Conservation (phyloP, 306 rosid genomes). For the Astragalus glycyphyllos region DNA sequence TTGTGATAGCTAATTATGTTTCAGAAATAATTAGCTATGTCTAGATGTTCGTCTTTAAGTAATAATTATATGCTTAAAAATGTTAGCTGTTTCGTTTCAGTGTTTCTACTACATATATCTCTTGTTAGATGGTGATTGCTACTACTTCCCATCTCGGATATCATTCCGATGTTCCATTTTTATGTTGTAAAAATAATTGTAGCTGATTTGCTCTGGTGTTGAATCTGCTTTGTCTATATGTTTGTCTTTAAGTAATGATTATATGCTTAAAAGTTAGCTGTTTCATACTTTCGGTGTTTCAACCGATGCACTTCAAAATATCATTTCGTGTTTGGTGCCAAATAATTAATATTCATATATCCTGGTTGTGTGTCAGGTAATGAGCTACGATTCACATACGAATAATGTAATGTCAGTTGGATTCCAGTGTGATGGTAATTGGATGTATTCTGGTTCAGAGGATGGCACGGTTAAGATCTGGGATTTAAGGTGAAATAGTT, state of each 20-base stretch:
- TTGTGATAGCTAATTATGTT: conserved; percentile 47
- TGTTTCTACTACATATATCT: neutral
- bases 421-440: conserved; percentile 98
- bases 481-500: conserved; percentile 98
- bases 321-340: conserved; percentile 6
- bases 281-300: neutral
- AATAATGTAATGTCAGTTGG: conserved; percentile 98
- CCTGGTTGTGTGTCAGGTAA: conserved; percentile 61
- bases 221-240: too few relatives aligned
- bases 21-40: neutral
- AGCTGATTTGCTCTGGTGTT: too few relatives aligned
- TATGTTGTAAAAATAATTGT: too few relatives aligned
- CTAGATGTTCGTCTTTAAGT: conserved; percentile 1
- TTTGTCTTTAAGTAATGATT: too few relatives aligned
- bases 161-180: too few relatives aligned
- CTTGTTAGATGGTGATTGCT: conserved; percentile 14
- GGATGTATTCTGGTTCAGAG: conserved; percentile 99
- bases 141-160: neutral
- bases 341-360: neutral
- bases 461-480: conserved; percentile 99
- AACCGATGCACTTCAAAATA: neutral
- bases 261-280: too few relatives aligned
- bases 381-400: conserved; percentile 96
- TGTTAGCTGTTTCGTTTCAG: conserved; percentile 5
- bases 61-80: neutral